phyloP scores from a whole-genome alignment of 1,284 basidiomycete species.

The Quambalaria eucalypti region DNA sequence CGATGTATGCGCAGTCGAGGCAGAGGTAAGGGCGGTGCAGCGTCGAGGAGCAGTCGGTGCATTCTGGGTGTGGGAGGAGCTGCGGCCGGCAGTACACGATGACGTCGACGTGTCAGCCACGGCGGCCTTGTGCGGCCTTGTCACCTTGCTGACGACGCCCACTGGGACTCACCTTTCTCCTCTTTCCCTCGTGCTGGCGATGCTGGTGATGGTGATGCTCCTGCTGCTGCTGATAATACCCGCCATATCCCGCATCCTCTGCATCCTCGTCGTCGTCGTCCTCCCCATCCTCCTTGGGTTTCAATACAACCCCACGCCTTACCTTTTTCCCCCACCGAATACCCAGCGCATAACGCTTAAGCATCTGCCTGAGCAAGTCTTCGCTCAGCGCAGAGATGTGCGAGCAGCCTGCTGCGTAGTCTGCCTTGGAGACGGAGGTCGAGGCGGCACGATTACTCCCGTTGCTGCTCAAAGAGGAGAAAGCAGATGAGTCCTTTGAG shows the following conservation, averaged over 20 bases:
- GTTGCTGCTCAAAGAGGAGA: no score
- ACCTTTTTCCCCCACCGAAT: slow-evolving; percentile 32
- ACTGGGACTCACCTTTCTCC: slow-evolving; percentile 3
- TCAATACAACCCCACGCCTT: slow-evolving; percentile 22
- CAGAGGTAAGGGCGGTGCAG: slow-evolving; percentile 41
- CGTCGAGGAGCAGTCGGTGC: slow-evolving; percentile 24
- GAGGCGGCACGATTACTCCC: no score
- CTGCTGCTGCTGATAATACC: slow-evolving; percentile 21
- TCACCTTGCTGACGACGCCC: no score
- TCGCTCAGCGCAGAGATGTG: background rate
- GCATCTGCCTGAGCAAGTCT: slow-evolving; percentile 8
- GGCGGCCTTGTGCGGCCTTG: background rate
- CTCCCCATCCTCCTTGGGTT: slow-evolving; percentile 20
- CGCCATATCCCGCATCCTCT: slow-evolving; percentile 1
- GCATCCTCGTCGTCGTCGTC: slow-evolving; percentile 10
- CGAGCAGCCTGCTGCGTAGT: background rate
- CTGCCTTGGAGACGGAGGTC: no score
- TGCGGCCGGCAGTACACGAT: background rate
- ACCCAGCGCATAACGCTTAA: slow-evolving; percentile 30
- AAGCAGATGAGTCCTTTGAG: no score
- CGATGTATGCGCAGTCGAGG: slow-evolving; percentile 32
- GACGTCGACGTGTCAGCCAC: background rate
- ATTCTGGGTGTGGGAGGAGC: slow-evolving; percentile 37
- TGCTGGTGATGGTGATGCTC: slow-evolving; percentile 9
- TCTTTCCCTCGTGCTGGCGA: slow-evolving; percentile 3